Evolutionary conservation across 2,329 filamentous ascomycete genomes (phyloP).

Genomic region (Microsporum ferrugineum): DNA sequence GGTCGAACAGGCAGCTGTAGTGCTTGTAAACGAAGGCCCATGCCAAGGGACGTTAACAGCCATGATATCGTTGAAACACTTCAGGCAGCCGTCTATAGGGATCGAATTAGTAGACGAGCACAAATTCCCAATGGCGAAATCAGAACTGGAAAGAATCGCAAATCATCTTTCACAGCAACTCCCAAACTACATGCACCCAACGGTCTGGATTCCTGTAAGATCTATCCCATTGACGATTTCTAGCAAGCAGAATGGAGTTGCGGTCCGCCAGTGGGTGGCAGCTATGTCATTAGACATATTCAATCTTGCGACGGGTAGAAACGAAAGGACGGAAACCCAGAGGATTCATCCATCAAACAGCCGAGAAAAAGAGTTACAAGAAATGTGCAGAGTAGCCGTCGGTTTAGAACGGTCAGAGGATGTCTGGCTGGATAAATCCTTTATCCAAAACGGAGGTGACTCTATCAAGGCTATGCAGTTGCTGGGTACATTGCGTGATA

Average conservation of each 20-base stretch:
- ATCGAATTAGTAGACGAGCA: background rate
- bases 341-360: background rate
- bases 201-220: slow-evolving; percentile 10
- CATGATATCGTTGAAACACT: slow-evolving; percentile 5
- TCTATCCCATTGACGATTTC: slow-evolving; percentile 10
- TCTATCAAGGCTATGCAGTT: slow-evolving; percentile 18
- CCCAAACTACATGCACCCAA: slow-evolving; percentile 11
- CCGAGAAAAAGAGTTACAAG: background rate
- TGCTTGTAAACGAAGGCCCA: slow-evolving; percentile 4
- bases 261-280: background rate
- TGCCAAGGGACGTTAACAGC: background rate
- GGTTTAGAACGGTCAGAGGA: background rate
- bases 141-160: slow-evolving; percentile 16
- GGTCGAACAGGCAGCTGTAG: slow-evolving; percentile 6
- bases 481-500: background rate
- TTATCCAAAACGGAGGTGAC: slow-evolving; percentile 14
- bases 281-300: background rate
- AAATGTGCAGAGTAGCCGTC: background rate
- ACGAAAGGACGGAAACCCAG: background rate
- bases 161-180: slow-evolving; percentile 31
- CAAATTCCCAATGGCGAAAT: background rate
- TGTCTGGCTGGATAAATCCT: slow-evolving; percentile 1
- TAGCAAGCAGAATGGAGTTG: slow-evolving; percentile 12
- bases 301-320: background rate
- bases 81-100: slow-evolving; percentile 5